A percentile compares a stretch with the other conserved stretches of the same genome.
Conservation (phyloP, 2,329 filamentous ascomycete species). For the Sphaerulina musiva region DNA sequence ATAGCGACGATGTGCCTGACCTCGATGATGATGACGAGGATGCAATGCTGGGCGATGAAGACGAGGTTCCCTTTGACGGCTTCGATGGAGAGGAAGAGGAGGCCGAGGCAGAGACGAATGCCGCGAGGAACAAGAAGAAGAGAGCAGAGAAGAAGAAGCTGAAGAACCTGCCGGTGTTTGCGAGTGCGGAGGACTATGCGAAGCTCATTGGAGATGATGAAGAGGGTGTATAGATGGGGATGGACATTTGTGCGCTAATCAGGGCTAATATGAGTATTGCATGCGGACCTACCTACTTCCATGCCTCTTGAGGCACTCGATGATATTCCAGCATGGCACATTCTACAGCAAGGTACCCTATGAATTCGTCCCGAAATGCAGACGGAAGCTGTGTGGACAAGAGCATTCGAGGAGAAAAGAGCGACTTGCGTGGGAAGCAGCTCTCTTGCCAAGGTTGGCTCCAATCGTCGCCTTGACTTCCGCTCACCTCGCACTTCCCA, state of each 20-base stretch:
- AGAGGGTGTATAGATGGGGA: conserved; percentile 5
- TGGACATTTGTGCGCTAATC: too few relatives aligned
- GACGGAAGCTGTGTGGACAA: too few relatives aligned
- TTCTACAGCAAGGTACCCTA: too few relatives aligned
- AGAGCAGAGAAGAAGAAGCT: conserved; percentile 72
- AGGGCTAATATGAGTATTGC: too few relatives aligned
- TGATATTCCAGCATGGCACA: too few relatives aligned
- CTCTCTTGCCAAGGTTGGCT: background rate
- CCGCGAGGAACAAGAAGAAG: conserved; percentile 37
- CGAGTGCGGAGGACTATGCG: conserved; percentile 88
- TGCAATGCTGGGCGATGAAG: conserved; percentile 39
- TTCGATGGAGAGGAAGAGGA: conserved; percentile 49
- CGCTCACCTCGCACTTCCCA: background rate
- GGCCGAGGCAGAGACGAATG: conserved; percentile 38
- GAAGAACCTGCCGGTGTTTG: conserved; percentile 86
- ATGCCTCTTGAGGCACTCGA: too few relatives aligned
- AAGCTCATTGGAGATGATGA: conserved; percentile 43
- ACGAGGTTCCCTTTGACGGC: conserved; percentile 49
- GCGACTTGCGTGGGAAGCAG: background rate
- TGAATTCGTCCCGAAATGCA: too few relatives aligned
- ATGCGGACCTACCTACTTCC: too few relatives aligned
- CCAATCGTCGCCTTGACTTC: background rate
- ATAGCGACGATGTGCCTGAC: conserved; percentile 50
- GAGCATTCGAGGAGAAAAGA: too few relatives aligned
- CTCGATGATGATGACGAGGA: conserved; percentile 39